phyloP scores from a whole-genome alignment of 1,284 basidiomycete genomes.

The Ceratobasidium papillatum region DNA sequence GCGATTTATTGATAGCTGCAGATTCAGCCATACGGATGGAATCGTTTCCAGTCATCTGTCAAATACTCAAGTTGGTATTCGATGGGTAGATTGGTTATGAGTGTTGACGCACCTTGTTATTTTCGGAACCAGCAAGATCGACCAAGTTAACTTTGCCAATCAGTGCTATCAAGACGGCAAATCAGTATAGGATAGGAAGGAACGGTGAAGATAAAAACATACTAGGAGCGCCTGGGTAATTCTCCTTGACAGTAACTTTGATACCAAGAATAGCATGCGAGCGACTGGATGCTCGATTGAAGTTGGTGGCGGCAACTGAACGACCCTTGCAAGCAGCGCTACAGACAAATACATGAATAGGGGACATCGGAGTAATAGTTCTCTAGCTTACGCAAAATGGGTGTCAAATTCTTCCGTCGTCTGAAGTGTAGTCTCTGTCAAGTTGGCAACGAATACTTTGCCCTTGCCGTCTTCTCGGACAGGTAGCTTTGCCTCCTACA shows the following conservation, averaged over 20 bases:
- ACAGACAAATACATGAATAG: background rate
- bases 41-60: slow-evolving; percentile 80
- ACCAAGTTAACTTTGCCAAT: slow-evolving; percentile 83
- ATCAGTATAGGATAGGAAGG: background rate
- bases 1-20: slow-evolving; percentile 83
- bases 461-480: slow-evolving; percentile 77
- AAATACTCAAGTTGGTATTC: slow-evolving; percentile 4
- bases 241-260: slow-evolving; percentile 56
- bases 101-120: slow-evolving; percentile 69
- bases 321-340: slow-evolving; percentile 59
- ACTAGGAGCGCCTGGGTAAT: slow-evolving; percentile 43
- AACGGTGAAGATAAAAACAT: slow-evolving; percentile 39
- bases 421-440: slow-evolving; percentile 54
- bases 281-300: slow-evolving; percentile 81
- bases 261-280: slow-evolving; percentile 84
- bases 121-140: slow-evolving; percentile 87
- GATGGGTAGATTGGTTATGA: background rate
- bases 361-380: background rate
- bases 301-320: slow-evolving; percentile 82
- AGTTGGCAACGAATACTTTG: slow-evolving; percentile 80
- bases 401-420: slow-evolving; percentile 38
- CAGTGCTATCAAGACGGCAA: slow-evolving; percentile 54
- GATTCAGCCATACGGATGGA: slow-evolving; percentile 81
- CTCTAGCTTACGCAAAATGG: slow-evolving; percentile 32
- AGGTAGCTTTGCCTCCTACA: slow-evolving; percentile 77